Evolutionary conservation across 495 filamentous ascomycete species (phyloP).

Genomic region (Podospora pseudocomata): DNA sequence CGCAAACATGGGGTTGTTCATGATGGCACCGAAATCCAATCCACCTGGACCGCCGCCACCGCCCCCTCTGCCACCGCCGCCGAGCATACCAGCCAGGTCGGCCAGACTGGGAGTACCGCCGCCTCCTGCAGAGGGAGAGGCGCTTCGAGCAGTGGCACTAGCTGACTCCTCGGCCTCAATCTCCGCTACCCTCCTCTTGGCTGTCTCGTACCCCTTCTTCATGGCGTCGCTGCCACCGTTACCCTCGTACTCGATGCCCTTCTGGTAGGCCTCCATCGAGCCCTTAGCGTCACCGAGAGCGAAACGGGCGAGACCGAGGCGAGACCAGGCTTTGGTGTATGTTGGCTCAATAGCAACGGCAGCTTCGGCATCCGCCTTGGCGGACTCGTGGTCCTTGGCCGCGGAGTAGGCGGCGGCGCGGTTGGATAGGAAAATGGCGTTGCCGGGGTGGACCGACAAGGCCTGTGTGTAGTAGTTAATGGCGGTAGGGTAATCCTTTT

Average conservation of each 20-base stretch:
- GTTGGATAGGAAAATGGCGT: slow-evolving; percentile 97
- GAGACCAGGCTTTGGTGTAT: slow-evolving; percentile 94
- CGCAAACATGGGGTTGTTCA: slow-evolving; percentile 97
- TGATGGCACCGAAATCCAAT: slow-evolving; percentile 77
- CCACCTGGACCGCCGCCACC: slow-evolving; percentile 63
- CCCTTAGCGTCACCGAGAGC: slow-evolving; percentile 86
- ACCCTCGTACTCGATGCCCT: slow-evolving; percentile 91
- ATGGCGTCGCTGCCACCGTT: slow-evolving; percentile 83
- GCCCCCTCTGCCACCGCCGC: slow-evolving; percentile 50
- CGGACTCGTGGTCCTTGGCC: slow-evolving; percentile 72
- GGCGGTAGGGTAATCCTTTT: slow-evolving; percentile 78
- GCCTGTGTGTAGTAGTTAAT: slow-evolving; percentile 85
- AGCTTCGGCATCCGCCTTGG: slow-evolving; percentile 80
- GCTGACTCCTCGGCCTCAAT: slow-evolving; percentile 48
- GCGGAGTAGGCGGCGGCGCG: slow-evolving; percentile 88
- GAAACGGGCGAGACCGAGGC: slow-evolving; percentile 84
- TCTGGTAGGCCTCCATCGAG: slow-evolving; percentile 88
- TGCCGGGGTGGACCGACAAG: slow-evolving; percentile 70
- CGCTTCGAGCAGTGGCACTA: slow-evolving; percentile 22
- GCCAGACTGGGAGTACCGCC: slow-evolving; percentile 39
- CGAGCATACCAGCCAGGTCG: slow-evolving; percentile 69
- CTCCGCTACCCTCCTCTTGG: slow-evolving; percentile 77
- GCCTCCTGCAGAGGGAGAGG: slow-evolving; percentile 40
- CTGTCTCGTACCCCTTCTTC: slow-evolving; percentile 93
- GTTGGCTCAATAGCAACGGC: slow-evolving; percentile 80